phyloP scores from a whole-genome alignment of 192 early-diverging fungal genomes.

The Podila minutissima region DNA sequence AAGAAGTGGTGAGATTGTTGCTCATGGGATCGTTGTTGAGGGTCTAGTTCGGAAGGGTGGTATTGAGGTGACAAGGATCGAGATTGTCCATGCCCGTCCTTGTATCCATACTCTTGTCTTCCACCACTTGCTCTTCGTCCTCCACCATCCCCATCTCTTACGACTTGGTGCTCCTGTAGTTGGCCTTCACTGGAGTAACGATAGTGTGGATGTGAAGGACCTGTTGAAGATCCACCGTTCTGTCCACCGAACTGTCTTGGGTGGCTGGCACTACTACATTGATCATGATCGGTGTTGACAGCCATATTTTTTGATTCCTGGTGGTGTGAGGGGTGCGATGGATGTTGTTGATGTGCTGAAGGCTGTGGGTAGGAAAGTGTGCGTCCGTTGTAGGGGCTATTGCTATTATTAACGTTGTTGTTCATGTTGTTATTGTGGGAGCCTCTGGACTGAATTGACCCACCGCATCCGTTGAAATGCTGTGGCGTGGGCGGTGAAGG shows the following conservation, averaged over 20 bases:
- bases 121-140: not conserved
- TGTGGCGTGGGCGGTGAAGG: no score
- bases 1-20: not conserved
- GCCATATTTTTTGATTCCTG: no score
- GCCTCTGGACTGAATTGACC: not conserved
- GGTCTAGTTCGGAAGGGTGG: not conserved
- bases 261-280: no score
- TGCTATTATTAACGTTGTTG: constrained; percentile 3
- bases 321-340: no score
- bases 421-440: not conserved
- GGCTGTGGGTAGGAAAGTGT: not conserved
- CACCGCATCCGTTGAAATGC: not conserved
- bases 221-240: no score
- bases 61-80: not conserved
- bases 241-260: no score
- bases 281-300: no score
- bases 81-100: not conserved
- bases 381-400: not conserved
- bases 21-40: not conserved
- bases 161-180: no score
- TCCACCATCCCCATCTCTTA: no score
- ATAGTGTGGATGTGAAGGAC: no score
- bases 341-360: no score
- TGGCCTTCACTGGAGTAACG: no score
- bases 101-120: not conserved